These are phyloP conservation scores for Berberis thunbergii DNA, from an alignment of 164 flowering plant species.

Conservation along the genomic window DNA sequence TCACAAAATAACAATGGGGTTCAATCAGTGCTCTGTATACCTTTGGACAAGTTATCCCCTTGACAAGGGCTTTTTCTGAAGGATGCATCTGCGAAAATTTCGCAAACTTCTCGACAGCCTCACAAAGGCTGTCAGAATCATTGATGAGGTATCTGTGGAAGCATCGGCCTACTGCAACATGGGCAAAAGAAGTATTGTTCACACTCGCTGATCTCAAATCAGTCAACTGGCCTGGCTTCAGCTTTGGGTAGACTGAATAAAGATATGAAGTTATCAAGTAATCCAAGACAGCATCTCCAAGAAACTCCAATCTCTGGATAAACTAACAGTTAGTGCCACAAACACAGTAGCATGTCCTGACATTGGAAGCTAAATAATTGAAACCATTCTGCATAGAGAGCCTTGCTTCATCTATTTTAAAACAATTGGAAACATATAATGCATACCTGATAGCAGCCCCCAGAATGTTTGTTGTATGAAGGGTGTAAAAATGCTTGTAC, in stretches of 20 bases:
- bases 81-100: constrained; percentile 26
- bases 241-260: constrained; percentile 70
- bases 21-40: constrained; percentile 21
- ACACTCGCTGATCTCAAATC: constrained; percentile 76
- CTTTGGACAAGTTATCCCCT: constrained; percentile 76
- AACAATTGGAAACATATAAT: neutral
- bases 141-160: constrained; percentile 59
- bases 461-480: constrained; percentile 61
- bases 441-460: constrained; percentile 94
- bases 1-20: neutral
- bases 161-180: constrained; percentile 47
- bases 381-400: neutral
- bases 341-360: neutral
- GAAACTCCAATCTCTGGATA: constrained; percentile 85
- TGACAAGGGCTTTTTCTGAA: constrained; percentile 19
- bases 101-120: constrained; percentile 47
- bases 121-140: constrained; percentile 45
- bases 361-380: neutral
- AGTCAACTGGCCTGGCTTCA: constrained; percentile 91
- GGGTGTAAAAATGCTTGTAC: constrained; percentile 91
- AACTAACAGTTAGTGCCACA: constrained; percentile 3
- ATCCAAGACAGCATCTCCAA: constrained; percentile 97
- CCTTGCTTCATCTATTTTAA: neutral
- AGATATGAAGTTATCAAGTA: constrained; percentile 85
- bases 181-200: constrained; percentile 74